Percentiles rank a stretch among this genome's conserved stretches.
These are phyloP conservation scores for Candida chauliodis DNA, from an alignment of 805 yeast species.

Conservation along the genomic window DNA sequence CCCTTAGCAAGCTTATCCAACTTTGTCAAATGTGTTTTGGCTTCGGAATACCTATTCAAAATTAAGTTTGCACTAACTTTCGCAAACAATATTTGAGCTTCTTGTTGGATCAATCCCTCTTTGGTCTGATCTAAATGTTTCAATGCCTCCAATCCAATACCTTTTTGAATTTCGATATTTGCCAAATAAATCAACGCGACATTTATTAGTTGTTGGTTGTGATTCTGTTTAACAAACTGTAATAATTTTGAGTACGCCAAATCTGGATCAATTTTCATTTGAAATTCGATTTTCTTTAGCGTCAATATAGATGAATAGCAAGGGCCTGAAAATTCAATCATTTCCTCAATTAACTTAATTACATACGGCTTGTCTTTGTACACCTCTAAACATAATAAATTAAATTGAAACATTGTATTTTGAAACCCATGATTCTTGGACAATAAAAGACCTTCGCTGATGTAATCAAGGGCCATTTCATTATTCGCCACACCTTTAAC, in stretches of 20 bases:
- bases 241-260: not conserved
- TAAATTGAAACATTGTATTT: not conserved
- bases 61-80: constrained; percentile 23
- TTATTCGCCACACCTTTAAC: not conserved
- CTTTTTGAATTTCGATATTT: constrained; percentile 27
- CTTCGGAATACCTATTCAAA: constrained; percentile 19
- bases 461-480: not conserved
- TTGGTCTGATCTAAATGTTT: not conserved
- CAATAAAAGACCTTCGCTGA: not conserved
- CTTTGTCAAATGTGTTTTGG: constrained; percentile 20
- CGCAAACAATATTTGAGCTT: constrained; percentile 26
- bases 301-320: not conserved
- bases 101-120: constrained; percentile 26
- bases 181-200: constrained; percentile 21
- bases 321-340: not conserved
- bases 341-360: not conserved
- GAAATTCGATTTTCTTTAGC: constrained; percentile 1
- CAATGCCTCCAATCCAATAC: constrained; percentile 19
- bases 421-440: not conserved
- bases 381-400: not conserved
- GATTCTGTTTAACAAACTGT: not conserved
- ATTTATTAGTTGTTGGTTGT: not conserved
- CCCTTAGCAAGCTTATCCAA: constrained; percentile 20
- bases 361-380: constrained; percentile 3
- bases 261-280: not conserved